phyloP scores from a whole-genome alignment of 2,329 filamentous ascomycete genomes.

The Alternaria metachromatica region DNA sequence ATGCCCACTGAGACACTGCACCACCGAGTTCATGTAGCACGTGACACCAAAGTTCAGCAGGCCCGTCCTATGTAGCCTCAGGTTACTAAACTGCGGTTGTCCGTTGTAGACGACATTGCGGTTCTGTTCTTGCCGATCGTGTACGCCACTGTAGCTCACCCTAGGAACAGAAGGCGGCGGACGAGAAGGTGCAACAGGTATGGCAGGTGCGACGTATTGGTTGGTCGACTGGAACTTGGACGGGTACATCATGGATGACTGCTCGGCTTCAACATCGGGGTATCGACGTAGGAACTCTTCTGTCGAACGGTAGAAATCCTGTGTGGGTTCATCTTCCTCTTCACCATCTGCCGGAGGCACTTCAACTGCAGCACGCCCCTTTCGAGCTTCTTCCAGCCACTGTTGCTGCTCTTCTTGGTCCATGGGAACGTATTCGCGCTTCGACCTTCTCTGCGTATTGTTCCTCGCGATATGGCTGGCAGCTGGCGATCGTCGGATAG shows the following conservation, averaged over 20 bases:
- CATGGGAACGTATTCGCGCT: constrained; percentile 71
- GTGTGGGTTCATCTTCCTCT: constrained; percentile 38
- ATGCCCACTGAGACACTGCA: constrained; percentile 83
- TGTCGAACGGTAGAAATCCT: constrained; percentile 67
- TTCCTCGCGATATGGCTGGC: constrained; percentile 60
- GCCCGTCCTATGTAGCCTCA: constrained; percentile 69
- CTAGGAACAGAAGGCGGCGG: constrained; percentile 63
- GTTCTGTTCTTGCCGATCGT: constrained; percentile 59
- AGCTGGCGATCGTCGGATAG: constrained; percentile 60
- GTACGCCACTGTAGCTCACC: constrained; percentile 81
- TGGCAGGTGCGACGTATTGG: constrained; percentile 58
- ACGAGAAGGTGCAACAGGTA: constrained; percentile 67
- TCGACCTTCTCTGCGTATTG: constrained; percentile 62
- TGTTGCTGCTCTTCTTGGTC: constrained; percentile 79
- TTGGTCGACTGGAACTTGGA: constrained; percentile 47
- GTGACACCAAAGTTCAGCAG: constrained; percentile 81
- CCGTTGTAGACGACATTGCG: constrained; percentile 54
- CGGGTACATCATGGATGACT: constrained; percentile 61
- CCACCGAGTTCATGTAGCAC: constrained; percentile 90
- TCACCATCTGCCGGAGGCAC: constrained; percentile 37
- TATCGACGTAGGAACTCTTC: constrained; percentile 86
- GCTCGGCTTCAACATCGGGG: constrained; percentile 68
- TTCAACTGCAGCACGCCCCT: constrained; percentile 63
- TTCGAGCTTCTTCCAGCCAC: constrained; percentile 79
- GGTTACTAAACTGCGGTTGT: constrained; percentile 52